Evolutionary conservation across 2,329 filamentous ascomycete species (phyloP), one percentile per base, ranked within the genome.

Genomic region (Coleophoma cylindrospora): DNA sequence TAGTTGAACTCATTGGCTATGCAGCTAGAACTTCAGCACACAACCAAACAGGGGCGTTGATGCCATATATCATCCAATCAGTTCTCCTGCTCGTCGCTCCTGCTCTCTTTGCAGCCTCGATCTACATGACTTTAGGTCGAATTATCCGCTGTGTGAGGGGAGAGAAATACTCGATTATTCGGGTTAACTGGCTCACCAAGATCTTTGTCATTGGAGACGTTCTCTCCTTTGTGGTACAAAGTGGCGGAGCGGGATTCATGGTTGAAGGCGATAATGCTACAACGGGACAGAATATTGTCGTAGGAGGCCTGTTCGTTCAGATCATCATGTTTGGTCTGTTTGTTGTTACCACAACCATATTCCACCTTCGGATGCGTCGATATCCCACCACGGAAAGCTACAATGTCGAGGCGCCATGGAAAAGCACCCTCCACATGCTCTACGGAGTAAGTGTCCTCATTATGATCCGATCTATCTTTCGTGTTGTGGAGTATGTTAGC

Each of bases 291-390:
- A 63, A 67, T 9, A 62, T 77, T 34, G 70, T 77, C 15, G 62
- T 77, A 15, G 69, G 57, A 3, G 75, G 75, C 9, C 61, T 80
- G 3, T 61, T 72, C n/a, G 55, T 77, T 7, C 76, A 80, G 53
- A 66, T 80, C 9, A 19, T 73, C 9, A 70, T 75, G 50, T 79
- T 79, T 51, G 64, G 65, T 19, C 65, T 76, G 47, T 79, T 79
- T 53, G 59, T 77, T 17, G 48, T 68, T 1, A 64, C 70, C 0
- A 66, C 71, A 0, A 52, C 65, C 1, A 53, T 72, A 0, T 77
- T 77, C 59, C 70, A 78, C 49, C 50, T 48, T 2, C 63, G 71
- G 1, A 62, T 76, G n/a, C 56, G 50, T 2, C 57, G 54, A 6
- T 40, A 49, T 8, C 61, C 65, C 0, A 63, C 67, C 14, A 46